Evolutionary conservation across 2,329 filamentous ascomycete species (phyloP), one percentile per base, ranked within the genome.

Genomic region (Colletotrichum brevisporum): DNA sequence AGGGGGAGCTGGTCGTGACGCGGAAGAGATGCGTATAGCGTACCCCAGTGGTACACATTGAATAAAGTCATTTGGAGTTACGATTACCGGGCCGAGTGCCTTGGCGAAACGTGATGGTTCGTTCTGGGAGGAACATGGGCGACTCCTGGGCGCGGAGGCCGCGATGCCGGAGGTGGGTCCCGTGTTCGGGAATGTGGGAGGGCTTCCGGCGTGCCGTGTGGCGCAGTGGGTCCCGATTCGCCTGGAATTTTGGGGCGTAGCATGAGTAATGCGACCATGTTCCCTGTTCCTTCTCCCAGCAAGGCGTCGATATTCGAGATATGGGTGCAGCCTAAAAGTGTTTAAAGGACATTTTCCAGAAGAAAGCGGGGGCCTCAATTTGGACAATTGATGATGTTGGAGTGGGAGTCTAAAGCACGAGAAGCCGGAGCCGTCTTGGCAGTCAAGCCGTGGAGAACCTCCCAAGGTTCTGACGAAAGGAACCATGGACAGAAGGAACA

Each of bases 1-100:
- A 77, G n/a, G 80, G 78, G 4, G 60, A 51, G 4, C 24, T 72
- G 31, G 62, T 66, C 2, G 71, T 71, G 45, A 60, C 31, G 13
- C 58, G 58, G 9, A 36, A 0, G 3, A 27, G n/a, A 18, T 8
- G 10, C 18, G 16, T 31, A 58, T 24, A 24, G 4, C 21, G 2
- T 24, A 24, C 21, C 21, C 21, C 4, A 24, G 21, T 24, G 21
- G 21, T n/a, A n/a, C 13, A 43, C 41, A 43, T 43, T n/a, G 13
- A 15, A n/a, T 8, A 43, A 43, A 43, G 5, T 43, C 41, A 6
- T 43, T 6, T 43, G 13, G 3, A n/a, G 5, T 43, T 26, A 36
- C 59, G 26, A 58, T 63, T 58, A 45, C 45, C 48, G 59, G 48
- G 41, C 45, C 24, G 60, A 53, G 41, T 50, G 60, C 18, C 48